Percentiles rank a stretch among this genome's conserved stretches.
phyloP scores from a whole-genome alignment of 225 moss, liverwort and hornwort genomes.

The Thuidium tamariscinum region DNA sequence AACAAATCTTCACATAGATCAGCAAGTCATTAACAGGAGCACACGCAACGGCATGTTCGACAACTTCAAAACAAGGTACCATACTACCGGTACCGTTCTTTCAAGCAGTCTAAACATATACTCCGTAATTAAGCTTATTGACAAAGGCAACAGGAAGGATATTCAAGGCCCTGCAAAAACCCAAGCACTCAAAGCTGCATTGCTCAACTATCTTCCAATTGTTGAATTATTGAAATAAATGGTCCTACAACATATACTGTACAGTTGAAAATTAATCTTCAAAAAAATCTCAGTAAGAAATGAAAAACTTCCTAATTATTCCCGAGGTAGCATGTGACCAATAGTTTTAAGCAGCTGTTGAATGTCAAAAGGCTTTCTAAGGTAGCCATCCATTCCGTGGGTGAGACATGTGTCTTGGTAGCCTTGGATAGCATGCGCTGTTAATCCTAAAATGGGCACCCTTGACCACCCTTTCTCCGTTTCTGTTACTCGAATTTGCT shows the following conservation, averaged over 20 bases:
- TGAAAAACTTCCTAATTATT: neutral
- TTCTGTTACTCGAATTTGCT: conserved; percentile 48
- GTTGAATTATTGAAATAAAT: neutral
- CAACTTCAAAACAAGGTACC: neutral
- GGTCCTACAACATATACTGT: neutral
- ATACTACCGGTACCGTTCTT: no score
- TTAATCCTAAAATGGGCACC: conserved; percentile 61
- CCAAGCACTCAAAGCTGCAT: neutral
- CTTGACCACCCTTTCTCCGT: conserved; percentile 31
- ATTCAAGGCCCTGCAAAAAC: neutral
- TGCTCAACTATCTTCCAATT: neutral
- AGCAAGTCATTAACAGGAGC: neutral
- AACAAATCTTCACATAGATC: neutral
- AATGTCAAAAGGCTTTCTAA: conserved; percentile 85
- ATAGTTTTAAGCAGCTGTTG: conserved; percentile 58
- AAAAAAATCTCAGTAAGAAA: neutral
- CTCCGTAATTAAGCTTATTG: neutral
- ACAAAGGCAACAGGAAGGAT: neutral
- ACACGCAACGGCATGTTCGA: neutral
- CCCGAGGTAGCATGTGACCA: conserved; percentile 15
- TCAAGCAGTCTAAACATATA: neutral
- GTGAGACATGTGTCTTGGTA: conserved; percentile 62
- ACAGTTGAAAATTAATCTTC: neutral
- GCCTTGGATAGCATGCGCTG: conserved; percentile 81
- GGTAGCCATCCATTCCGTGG: conserved; percentile 49